phyloP scores from a whole-genome alignment of 73 alveolate genomes.

The Tetrahymena malaccensis region DNA sequence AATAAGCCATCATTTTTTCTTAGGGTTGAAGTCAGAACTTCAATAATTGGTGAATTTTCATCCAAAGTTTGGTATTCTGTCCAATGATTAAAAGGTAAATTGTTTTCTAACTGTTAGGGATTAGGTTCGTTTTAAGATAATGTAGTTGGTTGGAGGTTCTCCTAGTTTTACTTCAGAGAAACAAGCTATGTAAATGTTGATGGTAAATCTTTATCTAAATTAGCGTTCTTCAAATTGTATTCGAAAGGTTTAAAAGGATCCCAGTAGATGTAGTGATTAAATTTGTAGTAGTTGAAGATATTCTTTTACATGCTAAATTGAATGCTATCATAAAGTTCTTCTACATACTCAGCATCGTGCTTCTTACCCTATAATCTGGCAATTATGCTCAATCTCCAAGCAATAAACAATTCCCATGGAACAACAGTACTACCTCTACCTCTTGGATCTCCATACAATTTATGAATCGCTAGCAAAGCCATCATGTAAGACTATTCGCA shows the following conservation, averaged over 20 bases:
- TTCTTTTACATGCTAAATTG: neutral
- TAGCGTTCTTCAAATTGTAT: neutral
- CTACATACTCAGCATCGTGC: neutral
- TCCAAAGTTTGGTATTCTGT: neutral
- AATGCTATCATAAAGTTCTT: neutral
- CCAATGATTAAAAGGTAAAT: neutral
- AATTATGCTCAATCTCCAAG: neutral
- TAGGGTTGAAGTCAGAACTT: neutral
- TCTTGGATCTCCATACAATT: neutral
- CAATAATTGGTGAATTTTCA: neutral
- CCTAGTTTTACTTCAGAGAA: neutral
- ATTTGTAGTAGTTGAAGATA: neutral
- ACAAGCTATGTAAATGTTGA: neutral
- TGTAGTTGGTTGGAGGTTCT: neutral
- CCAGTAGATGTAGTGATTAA: neutral
- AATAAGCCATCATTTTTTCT: neutral
- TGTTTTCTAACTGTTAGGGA: neutral
- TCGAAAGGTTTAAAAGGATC: neutral
- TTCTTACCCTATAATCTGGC: neutral
- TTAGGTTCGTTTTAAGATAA: neutral
- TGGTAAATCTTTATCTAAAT: neutral
- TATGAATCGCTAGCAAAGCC: neutral
- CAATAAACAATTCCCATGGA: neutral
- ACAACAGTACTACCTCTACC: neutral
- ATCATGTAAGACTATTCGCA: neutral